Base-by-base conservation (phyloP, 139 green algal genomes). In the Prasinococcaceae sp. region DNA sequence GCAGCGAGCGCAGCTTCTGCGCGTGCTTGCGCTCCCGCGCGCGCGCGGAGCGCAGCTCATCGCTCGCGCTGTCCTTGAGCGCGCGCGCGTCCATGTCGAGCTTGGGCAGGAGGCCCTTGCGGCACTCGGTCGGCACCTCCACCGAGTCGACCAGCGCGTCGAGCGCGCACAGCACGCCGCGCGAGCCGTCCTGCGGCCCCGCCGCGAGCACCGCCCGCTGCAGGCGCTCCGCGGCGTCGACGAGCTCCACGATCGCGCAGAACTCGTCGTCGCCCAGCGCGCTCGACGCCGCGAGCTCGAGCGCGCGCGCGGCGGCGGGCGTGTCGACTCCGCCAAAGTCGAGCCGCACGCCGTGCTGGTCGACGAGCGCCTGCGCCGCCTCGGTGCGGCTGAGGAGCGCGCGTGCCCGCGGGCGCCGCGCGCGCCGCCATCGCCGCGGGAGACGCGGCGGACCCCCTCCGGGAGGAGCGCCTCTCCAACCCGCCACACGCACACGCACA, bases 241-340 rank as follows among this genome's bases (percentile, higher is more conserved):
- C 35, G 35, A 57, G 46, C 5, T 22, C 17, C 6, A 40, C 32
- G 22, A 39, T 46, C 35, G 49, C 49, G 23, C 24, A 23, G 32
- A 57, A 25, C 30, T 57, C 49, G 30, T 57, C 49, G 1, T 36
- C 49, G 16, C 49, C 49, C 49, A 57, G 25, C 22, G 49, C 27
- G 6, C 27, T 27, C 39, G 45, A 27, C 29, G 16, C 19, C 49
- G 49, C 16, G 16, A 47, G 45, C 20, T 47, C 32, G 4, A 57
- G 22, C n/a, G 19, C 35, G 14, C 49, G 16, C 19, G 35, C 16
- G 24, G 33, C 35, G 35, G 45, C 49, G 12, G 35, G 24, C 9
- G 30, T 47, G 32, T 47, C 22, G 30, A 57, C 46, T 9, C 49
- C 49, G 29, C 49, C 49, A 46, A 57, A 57, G 20, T 57, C 49